Evolutionary conservation across 345 rosid genomes (phyloP).

Genomic region (Syzygium grande): DNA sequence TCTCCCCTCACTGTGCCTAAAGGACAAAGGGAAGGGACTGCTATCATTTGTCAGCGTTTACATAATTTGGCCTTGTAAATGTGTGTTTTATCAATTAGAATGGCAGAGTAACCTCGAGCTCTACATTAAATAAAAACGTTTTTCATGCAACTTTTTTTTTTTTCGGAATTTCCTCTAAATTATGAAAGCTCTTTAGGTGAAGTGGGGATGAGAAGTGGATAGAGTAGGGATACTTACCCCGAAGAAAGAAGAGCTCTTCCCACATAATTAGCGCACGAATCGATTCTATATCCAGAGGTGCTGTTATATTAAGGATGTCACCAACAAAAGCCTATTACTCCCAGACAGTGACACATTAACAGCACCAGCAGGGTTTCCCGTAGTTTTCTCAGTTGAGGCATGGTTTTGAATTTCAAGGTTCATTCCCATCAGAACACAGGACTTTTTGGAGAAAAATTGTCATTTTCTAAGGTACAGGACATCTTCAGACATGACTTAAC

Average conservation of each 20-base stretch:
- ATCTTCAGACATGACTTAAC: neutral
- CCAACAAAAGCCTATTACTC: neutral
- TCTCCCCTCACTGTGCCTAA: slow-evolving; percentile 39
- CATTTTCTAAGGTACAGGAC: neutral
- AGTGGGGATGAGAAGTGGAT: neutral
- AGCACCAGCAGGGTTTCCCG: neutral
- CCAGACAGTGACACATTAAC: neutral
- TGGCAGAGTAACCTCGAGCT: neutral
- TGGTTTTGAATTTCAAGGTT: neutral
- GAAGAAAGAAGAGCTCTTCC: neutral
- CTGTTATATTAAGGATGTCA: neutral
- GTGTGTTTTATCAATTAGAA: neutral
- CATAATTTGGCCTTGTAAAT: neutral
- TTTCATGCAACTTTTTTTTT: neutral
- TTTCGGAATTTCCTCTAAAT: neutral
- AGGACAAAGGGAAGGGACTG: neutral
- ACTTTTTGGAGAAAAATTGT: neutral
- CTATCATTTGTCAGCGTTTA: neutral
- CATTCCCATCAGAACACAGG: neutral
- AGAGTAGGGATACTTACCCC: neutral
- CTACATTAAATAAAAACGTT: neutral
- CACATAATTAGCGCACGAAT: neutral
- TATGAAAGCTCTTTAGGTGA: neutral
- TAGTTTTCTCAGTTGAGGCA: neutral
- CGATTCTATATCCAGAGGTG: neutral